Evolutionary conservation across 1,284 basidiomycete species (phyloP).

Genomic region (Cryptococcus sp.): DNA sequence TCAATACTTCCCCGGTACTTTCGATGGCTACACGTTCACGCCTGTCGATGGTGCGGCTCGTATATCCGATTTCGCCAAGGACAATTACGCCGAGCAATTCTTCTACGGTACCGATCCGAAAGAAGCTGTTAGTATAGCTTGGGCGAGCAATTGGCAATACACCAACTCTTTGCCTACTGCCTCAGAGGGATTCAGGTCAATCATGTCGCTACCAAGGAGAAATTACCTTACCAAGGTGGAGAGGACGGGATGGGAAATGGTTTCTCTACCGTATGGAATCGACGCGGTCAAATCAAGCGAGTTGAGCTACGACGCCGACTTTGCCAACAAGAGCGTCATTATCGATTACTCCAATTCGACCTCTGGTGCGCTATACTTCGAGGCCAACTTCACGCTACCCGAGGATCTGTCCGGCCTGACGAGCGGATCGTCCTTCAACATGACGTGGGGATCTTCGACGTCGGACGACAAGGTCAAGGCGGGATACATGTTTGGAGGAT

Average conservation of each 20-base stretch:
- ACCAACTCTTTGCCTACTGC: constrained; percentile 42
- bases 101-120: constrained; percentile 32
- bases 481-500: constrained; percentile 30
- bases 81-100: constrained; percentile 48
- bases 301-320: constrained; percentile 10
- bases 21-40: constrained; percentile 45
- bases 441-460: constrained; percentile 18
- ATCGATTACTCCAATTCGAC: constrained; percentile 23
- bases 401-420: constrained; percentile 4
- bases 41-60: constrained; percentile 37
- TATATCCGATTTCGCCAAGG: constrained; percentile 45
- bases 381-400: constrained; percentile 29
- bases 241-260: constrained; percentile 37
- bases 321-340: constrained; percentile 13
- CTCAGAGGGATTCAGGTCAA: constrained; percentile 40
- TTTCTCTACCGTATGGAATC: constrained; percentile 35
- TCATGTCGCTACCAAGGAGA: constrained; percentile 36
- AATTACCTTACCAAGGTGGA: constrained; percentile 35
- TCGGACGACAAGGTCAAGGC: constrained; percentile 22
- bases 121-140: constrained; percentile 37
- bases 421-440: constrained; percentile 16
- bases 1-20: constrained; percentile 46
- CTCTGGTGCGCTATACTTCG: constrained; percentile 39
- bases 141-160: constrained; percentile 50
- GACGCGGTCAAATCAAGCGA: constrained; percentile 18